phyloP scores from a whole-genome alignment of 345 rosid genomes.

The Salix udensis region DNA sequence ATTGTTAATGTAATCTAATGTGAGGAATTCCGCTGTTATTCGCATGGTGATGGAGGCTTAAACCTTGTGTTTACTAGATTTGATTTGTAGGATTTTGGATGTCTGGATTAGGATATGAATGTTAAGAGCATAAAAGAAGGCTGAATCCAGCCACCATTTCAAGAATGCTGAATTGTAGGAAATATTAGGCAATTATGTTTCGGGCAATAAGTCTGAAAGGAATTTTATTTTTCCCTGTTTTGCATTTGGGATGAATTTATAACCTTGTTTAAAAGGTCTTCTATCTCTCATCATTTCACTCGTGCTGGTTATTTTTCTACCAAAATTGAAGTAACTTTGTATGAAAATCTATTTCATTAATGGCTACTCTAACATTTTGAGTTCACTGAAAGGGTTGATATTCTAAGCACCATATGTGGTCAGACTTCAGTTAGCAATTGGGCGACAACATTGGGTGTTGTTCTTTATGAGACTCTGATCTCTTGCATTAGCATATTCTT shows the following conservation, averaged over 20 bases:
- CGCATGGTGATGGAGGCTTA: no score
- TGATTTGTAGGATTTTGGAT: background rate
- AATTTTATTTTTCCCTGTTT: background rate
- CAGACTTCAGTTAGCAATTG: background rate
- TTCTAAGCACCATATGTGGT: background rate
- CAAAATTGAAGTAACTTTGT: background rate
- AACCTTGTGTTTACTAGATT: background rate
- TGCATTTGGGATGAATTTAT: background rate
- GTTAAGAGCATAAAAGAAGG: no score
- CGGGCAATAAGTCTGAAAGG: background rate
- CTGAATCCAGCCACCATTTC: background rate
- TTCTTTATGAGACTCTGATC: background rate
- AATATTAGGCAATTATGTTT: no score
- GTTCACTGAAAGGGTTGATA: background rate
- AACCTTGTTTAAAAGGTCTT: background rate
- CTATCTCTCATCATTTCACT: background rate
- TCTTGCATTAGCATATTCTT: background rate
- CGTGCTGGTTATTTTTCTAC: no score
- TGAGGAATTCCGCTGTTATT: background rate
- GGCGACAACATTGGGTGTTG: background rate
- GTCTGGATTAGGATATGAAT: no score
- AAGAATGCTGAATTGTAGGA: no score
- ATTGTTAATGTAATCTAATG: background rate
- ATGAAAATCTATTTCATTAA: background rate
- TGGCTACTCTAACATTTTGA: background rate